Conservation (phyloP, 1,139 yeast genomes). For the Saccharomyces hybrid region DNA sequence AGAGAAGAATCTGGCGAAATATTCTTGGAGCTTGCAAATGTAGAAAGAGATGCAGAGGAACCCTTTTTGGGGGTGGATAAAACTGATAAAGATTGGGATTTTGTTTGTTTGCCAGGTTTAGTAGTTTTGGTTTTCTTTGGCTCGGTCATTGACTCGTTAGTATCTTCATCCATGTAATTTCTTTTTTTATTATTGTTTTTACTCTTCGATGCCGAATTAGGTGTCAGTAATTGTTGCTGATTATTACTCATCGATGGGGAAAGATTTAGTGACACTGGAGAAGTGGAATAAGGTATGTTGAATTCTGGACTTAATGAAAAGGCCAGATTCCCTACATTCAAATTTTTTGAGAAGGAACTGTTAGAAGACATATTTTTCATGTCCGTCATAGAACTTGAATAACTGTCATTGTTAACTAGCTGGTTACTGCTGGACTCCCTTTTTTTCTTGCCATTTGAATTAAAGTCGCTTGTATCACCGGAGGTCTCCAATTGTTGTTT, state of each 20-base stretch:
- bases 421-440: constrained; percentile 7
- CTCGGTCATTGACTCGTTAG: not conserved
- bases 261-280: constrained; percentile 69
- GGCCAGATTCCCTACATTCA: constrained; percentile 10
- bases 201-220: not conserved
- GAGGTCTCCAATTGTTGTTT: constrained; percentile 17
- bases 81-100: not conserved
- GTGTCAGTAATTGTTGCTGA: not conserved
- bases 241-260: constrained; percentile 10
- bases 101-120: not conserved
- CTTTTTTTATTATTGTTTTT: constrained; percentile 1
- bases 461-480: not conserved
- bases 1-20: not conserved
- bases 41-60: not conserved
- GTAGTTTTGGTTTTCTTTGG: not conserved
- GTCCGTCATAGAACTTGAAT: not conserved
- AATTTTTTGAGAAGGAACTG: constrained; percentile 1
- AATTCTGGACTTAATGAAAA: constrained; percentile 26
- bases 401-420: not conserved
- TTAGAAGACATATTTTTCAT: not conserved
- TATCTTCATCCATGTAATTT: not conserved
- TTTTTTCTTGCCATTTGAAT: constrained; percentile 6
- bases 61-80: not conserved
- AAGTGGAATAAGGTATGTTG: constrained; percentile 58
- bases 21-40: not conserved